phyloP scores from a whole-genome alignment of 805 yeast genomes.

The Candida coleopterorum region DNA sequence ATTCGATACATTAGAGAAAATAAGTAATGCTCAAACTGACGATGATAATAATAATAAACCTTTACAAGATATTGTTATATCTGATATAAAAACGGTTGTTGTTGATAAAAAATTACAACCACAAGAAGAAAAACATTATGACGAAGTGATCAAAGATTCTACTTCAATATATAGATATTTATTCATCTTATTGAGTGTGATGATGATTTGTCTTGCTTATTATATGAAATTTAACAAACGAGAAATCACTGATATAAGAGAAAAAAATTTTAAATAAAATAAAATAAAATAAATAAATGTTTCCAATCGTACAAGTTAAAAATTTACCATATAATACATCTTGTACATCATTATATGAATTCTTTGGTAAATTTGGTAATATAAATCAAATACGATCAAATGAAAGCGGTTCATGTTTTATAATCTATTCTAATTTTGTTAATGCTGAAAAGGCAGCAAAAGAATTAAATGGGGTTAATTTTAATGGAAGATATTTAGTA shows the following conservation, averaged over 20 bases:
- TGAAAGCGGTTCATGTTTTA: conserved; percentile 48
- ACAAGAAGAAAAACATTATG: neutral
- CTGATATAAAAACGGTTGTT: conserved; percentile 4
- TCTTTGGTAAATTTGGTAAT: conserved; percentile 53
- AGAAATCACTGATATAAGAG: conserved; percentile 3
- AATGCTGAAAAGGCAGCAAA: conserved; percentile 49
- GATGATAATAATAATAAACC: conserved; percentile 14
- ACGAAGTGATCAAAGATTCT: neutral
- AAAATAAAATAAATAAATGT: too few species aligned
- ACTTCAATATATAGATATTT: conserved; percentile 3
- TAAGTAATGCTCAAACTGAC: conserved; percentile 12
- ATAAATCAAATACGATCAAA: conserved; percentile 48
- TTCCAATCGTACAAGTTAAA: conserved; percentile 49
- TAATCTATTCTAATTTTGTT: conserved; percentile 45
- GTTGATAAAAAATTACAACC: conserved; percentile 1
- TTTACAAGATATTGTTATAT: conserved; percentile 13
- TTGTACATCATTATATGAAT: conserved; percentile 42
- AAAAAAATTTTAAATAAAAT: conserved; percentile 4
- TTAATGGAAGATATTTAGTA: conserved; percentile 54
- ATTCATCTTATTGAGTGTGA: neutral
- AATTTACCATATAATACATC: conserved; percentile 53
- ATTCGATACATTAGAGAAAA: conserved; percentile 64
- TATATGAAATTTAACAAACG: neutral
- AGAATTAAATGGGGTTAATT: conserved; percentile 58
- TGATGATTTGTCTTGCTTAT: neutral